Evolutionary conservation across 345 rosid genomes (phyloP), one percentile per base, ranked within the genome.

Genomic region (Cardiospermum halicacabum): DNA sequence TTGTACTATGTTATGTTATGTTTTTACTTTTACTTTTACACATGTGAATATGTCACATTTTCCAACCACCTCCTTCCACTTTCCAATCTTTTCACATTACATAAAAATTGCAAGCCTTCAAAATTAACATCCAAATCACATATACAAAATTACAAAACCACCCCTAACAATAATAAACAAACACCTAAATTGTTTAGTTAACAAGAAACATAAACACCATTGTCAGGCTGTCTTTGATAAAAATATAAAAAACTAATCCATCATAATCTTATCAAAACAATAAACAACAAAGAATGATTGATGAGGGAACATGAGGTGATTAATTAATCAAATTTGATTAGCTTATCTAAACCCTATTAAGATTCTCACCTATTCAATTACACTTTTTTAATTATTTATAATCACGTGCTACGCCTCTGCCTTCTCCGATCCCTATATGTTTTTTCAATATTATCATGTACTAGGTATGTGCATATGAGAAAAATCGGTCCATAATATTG

Each of bases 231-330:
- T n/a, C 39, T 42, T 56, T 30, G 39, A 34, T 34, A 34, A 36
- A 5, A 36, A 26, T 12, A 10, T 53, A 59, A 65, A 5, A 6
- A 47, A 37, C 12, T 5, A 58, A 22, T 58, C 24, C 24, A 11
- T 27, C 15, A 28, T 27, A 3, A n/a, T n/a, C n/a, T n/a, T n/a
- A n/a, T n/a, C n/a, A 50, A 42, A 16, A 36, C 18, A 62, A 25
- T 42, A 28, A 40, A 69, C 51, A 4, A 28, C 2, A 40, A 55
- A 6, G 13, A 65, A 66, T 66, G 71, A 61, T 72, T 55, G 50
- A 25, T 8, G 34, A 47, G 59, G 55, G 7, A 49, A 21, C 67
- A 58, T 47, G 70, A 34, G 70, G 70, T 18, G 31, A 11, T 49
- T 28, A 58, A 58, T 53, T 26, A 42, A n/a, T 64, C 0, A 22